Conservation (phyloP, 164 flowering plant species). For the Pachysandra terminalis region DNA sequence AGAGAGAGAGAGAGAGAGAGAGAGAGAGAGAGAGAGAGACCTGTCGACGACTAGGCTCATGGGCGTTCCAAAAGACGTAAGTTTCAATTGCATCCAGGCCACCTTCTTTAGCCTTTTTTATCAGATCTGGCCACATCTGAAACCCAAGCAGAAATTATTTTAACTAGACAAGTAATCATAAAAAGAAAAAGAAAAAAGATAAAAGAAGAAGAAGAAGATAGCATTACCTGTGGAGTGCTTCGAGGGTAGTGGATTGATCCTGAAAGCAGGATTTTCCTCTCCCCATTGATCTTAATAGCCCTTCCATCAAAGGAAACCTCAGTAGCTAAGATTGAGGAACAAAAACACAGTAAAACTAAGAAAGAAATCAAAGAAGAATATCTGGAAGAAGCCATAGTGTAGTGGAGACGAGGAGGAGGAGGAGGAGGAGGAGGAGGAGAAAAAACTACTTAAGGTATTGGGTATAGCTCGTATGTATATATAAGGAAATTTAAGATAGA, state of each 20-base stretch:
- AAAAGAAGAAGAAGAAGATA: too few relatives aligned
- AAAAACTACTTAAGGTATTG: neutral
- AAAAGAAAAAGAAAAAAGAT: neutral
- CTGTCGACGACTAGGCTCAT: neutral
- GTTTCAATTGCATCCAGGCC: neutral
- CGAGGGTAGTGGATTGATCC: slow-evolving; percentile 5
- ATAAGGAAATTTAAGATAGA: neutral
- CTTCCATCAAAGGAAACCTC: slow-evolving; percentile 5
- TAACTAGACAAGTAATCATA: neutral
- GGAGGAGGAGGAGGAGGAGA: neutral
- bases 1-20: too few relatives aligned
- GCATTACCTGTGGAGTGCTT: neutral
- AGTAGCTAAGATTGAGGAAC: neutral
- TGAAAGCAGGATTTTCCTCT: neutral
- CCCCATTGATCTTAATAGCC: neutral
- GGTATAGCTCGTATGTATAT: neutral
- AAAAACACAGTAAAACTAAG: neutral
- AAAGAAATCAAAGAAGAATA: neutral
- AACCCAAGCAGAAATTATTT: neutral
- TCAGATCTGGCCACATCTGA: neutral
- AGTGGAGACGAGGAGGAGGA: neutral
- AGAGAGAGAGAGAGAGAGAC: neutral
- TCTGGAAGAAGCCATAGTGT: neutral
- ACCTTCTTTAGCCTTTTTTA: neutral
- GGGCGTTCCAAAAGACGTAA: neutral